Base-by-base conservation (phyloP, 805 yeast species). In the Brettanomyces nanus region DNA sequence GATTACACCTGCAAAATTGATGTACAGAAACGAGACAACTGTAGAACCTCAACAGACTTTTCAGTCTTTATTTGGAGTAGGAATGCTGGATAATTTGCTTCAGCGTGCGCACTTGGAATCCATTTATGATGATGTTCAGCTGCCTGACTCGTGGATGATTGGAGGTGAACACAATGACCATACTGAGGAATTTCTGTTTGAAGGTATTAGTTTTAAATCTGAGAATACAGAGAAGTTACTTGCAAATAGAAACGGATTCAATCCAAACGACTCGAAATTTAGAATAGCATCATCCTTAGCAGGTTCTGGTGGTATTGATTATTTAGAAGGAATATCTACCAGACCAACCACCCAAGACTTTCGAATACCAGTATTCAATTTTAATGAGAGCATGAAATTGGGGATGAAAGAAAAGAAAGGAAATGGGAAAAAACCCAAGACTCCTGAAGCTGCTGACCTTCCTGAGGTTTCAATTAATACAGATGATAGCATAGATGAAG, bases 161-260 rank as follows among this genome's bases (percentile, higher is more conserved):
- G 11, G 10, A 23, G 11, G 26, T 9, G 26, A 23, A 9, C 7
- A 11, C 11, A 11, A 23, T 23, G 26, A 23, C n/a, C n/a, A n/a
- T n/a, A n/a, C n/a, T n/a, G n/a, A n/a, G n/a, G n/a, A n/a, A n/a
- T n/a, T n/a, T n/a, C n/a, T n/a, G n/a, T n/a, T n/a, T n/a, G n/a
- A n/a, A n/a, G n/a, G n/a, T n/a, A n/a, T 31, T 5, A 31, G 34
- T 14, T 31, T 19, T 14, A 6, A 31, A 10, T 20, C 26, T 18
- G 34, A 31, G 21, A 21, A 26, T 10, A 31, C 34, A 13, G 34
- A 31, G 19, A 31, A 31, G 26, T 5, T 20, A n/a, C 26, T 31
- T 11, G 34, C 34, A 9, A 14, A 20, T 9, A 31, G 26, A 10
- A 23, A 23, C 11, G 26, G 26, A 11, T 23, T 23, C 26, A 23